Base-by-base conservation (phyloP, 1,284 basidiomycete species). In the Pseudozyma tsukubaensis region DNA sequence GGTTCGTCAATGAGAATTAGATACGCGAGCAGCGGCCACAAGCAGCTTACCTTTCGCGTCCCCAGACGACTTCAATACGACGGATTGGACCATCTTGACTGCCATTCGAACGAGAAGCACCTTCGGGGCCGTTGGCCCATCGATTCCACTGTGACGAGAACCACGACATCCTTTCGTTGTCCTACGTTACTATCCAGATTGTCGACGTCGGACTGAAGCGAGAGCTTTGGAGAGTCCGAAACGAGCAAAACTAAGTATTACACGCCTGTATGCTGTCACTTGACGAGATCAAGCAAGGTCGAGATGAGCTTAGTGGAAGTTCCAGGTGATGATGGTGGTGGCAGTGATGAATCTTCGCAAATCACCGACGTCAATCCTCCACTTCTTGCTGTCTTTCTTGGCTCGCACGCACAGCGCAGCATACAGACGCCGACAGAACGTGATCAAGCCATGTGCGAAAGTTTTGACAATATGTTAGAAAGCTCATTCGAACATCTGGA, bases 141-240 rank as follows among this genome's bases (percentile, higher is more conserved):
- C 76, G 71, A 51, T 78, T 70, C 82, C 82, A 83, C 62, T 81
- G 78, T n/a, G 76, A 74, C 32, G 81, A 81, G 72, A 83, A 83
- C 82, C 82, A 83, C 43, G 82, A 82, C 82, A 83, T 83, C 40
- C 16, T 59, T 24, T 50, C 24, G n/a, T 12, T 14, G 14, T 29
- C 21, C 12, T 12, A 7, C 19, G 12, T 4, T 32, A 5, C 13
- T 36, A 1, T 39, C 18, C 40, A n/a, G n/a, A 39, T 4, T 39
- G 8, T 50, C 48, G n/a, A 35, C 3, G 4, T 11, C n/a, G 48
- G 2, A 35, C 5, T 9, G 48, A 12, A 12, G 12, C 29, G 18
- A 18, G 49, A 50, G 29, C 6, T 32, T 49, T 35, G 11, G 6
- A 3, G 24, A 29, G 6, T 29, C 3, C 24, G 24, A 29, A 6